Evolutionary conservation across 352 stramenopile species (phyloP).

Genomic region (Phytophthora citricola): DNA sequence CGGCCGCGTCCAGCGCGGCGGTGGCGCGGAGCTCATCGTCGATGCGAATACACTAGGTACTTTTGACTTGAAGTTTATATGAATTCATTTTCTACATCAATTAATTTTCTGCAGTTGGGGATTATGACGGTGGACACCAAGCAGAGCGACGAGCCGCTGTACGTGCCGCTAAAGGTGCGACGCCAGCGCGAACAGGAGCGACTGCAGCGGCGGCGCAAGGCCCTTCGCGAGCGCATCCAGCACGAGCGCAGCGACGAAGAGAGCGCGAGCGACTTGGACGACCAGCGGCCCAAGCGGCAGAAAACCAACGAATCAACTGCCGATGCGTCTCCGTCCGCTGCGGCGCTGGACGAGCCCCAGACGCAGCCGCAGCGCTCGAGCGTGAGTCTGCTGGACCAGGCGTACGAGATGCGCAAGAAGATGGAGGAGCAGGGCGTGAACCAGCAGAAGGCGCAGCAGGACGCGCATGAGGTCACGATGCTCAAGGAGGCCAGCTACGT

Average conservation of each 20-base stretch:
- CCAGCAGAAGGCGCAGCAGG: constrained; percentile 79
- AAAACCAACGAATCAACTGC: constrained; percentile 3
- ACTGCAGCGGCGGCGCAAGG: constrained; percentile 53
- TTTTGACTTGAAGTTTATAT: too few species aligned
- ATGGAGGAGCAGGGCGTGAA: constrained; percentile 82
- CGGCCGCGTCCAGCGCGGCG: constrained; percentile 64
- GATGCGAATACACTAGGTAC: too few species aligned
- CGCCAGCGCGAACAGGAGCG: constrained; percentile 75
- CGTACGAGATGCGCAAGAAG: constrained; percentile 84
- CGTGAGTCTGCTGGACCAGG: constrained; percentile 83
- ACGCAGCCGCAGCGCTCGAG: constrained; percentile 51
- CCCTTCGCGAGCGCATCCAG: constrained; percentile 61
- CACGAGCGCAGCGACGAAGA: constrained; percentile 46
- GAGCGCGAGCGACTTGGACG: constrained; percentile 27
- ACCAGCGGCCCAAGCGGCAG: constrained; percentile 25
- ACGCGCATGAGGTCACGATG: constrained; percentile 92
- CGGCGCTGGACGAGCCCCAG: constrained; percentile 4
- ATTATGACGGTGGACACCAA: constrained; percentile 12
- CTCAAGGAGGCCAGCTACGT: constrained; percentile 96
- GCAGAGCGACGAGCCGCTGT: constrained; percentile 57
- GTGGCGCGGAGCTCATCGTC: constrained; percentile 21
- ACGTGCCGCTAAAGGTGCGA: constrained; percentile 83
- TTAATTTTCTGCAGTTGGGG: background rate
- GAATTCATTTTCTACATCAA: too few species aligned
- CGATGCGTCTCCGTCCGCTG: constrained; percentile 4